Evolutionary conservation across 371 early-diverging fungal genomes (phyloP).

Genomic region (Dichotomocladium elegans): DNA sequence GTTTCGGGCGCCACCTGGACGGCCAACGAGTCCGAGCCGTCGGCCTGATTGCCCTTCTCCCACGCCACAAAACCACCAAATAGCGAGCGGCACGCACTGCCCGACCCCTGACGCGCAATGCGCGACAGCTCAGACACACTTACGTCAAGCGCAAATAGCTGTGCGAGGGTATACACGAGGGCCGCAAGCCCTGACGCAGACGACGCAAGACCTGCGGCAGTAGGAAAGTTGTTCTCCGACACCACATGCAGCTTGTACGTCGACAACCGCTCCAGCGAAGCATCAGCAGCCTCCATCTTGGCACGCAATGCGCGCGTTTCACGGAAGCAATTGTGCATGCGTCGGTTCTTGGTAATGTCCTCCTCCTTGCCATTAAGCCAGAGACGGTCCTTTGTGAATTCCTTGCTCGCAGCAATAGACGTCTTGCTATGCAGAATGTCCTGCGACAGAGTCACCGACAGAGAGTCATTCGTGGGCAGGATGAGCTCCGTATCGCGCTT

Average conservation of each 20-base stretch:
- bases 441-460: slow-evolving; percentile 95
- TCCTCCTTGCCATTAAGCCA: slow-evolving; percentile 96
- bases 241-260: slow-evolving; percentile 72
- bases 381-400: slow-evolving; percentile 67
- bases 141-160: slow-evolving; percentile 72
- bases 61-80: slow-evolving; percentile 98
- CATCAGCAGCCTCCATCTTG: slow-evolving; percentile 59
- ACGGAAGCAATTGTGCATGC: slow-evolving; percentile 81
- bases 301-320: slow-evolving; percentile 77
- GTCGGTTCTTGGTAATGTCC: slow-evolving; percentile 73
- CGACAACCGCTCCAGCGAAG: slow-evolving; percentile 50
- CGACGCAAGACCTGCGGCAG: slow-evolving; percentile 99
- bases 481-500: slow-evolving; percentile 88
- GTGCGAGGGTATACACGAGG: slow-evolving; percentile 81
- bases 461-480: slow-evolving; percentile 95
- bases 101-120: slow-evolving; percentile 96
- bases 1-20: slow-evolving; percentile 85
- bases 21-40: slow-evolving; percentile 88
- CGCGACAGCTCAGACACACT: slow-evolving; percentile 74
- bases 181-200: slow-evolving; percentile 97
- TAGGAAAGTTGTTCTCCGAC: slow-evolving; percentile 98
- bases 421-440: slow-evolving; percentile 94
- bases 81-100: slow-evolving; percentile 96
- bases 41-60: slow-evolving; percentile 78
- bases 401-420: slow-evolving; percentile 72